Base-by-base conservation (phyloP, 2,329 filamentous ascomycete genomes). In the Aspergillus oerlinghausenensis region DNA sequence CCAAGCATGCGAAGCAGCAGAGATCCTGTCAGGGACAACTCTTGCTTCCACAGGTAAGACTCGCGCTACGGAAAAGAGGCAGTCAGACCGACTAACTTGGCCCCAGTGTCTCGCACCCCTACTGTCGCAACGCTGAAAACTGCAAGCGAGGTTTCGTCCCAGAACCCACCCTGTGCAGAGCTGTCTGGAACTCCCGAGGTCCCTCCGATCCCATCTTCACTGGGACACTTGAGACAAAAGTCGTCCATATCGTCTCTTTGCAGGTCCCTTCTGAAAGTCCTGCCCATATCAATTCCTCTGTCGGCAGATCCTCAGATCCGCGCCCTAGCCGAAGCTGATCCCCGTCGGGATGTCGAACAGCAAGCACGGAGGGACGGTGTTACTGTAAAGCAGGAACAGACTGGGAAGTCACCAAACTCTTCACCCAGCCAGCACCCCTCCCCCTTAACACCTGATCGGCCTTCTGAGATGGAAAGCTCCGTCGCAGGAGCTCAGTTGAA, bases 251-350 rank as follows among this genome's bases (percentile, higher is more conserved):
- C 72, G 0, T 74, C 71, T 3, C 52, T 71, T n/a, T 63, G 64
- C 26, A 68, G 64, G 35, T 67, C 73, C 17, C 63, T 74, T 7
- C 72, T 70, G 17, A 74, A 68, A 28, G 50, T 63, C 2, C 66
- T 71, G 19, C 60, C 65, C 1, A 21, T 65, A 1, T 72, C 67
- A 1, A 52, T 68, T 5, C 68, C 71, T 43, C 54, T 75, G 23
- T 74, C 71, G 29, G 64, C 65, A 2, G 73, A 75, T 52, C 73
- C 73, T 40, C 69, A 74, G 42, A 75, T 75, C 35, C 67, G 66
- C 0, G 72, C 71, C 17, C 66, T 75, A 3, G 63, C 66, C 5
- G 66, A 71, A 28, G 64, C 67, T 11, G 66, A 62, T 29, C 43
- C 60, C 9, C 62, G 61, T 19, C 62, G 61, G 3, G 69, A 70